Conservation (phyloP, 208 protist species). For the Leishmania arabica region DNA sequence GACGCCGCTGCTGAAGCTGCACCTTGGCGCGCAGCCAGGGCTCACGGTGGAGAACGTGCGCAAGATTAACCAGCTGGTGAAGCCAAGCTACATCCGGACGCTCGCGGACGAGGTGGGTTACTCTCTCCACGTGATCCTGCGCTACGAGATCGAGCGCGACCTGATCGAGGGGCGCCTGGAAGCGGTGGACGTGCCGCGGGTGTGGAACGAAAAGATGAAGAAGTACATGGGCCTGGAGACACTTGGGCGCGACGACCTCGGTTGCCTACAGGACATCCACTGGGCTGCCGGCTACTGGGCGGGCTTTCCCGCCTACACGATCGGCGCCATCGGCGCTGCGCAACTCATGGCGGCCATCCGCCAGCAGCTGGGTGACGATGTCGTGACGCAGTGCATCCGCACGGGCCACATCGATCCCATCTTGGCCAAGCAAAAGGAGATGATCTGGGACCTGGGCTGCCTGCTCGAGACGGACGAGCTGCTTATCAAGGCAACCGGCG, state of each 20-base stretch:
- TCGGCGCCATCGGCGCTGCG: conserved; percentile 70
- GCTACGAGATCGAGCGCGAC: conserved; percentile 81
- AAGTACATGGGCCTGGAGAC: conserved; percentile 77
- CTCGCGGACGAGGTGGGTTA: conserved; percentile 86
- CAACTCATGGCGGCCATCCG: conserved; percentile 69
- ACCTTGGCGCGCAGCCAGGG: conserved; percentile 53
- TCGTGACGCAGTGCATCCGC: conserved; percentile 46
- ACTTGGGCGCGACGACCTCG: conserved; percentile 65
- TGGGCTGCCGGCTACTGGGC: conserved; percentile 61
- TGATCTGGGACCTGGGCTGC: conserved; percentile 55
- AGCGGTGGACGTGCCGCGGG: conserved; percentile 63
- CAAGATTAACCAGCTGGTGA: conserved; percentile 30
- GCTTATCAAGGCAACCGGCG: conserved; percentile 66
- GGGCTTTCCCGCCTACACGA: conserved; percentile 88
- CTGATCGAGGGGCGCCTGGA: conserved; percentile 72
- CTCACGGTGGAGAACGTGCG: conserved; percentile 22
- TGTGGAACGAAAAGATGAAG: conserved; percentile 88
- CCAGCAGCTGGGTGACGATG: conserved; percentile 44
- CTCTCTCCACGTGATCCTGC: conserved; percentile 82
- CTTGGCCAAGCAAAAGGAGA: conserved; percentile 50
- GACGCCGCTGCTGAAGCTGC: conserved; percentile 30
- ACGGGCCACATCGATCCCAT: conserved; percentile 54
- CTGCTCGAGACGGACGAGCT: conserved; percentile 63
- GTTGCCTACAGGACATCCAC: conserved; percentile 91
- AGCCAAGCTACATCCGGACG: conserved; percentile 70